Evolutionary conservation across 2,329 filamentous ascomycete genomes (phyloP).

Genomic region (Lasiodiplodia theobromae): DNA sequence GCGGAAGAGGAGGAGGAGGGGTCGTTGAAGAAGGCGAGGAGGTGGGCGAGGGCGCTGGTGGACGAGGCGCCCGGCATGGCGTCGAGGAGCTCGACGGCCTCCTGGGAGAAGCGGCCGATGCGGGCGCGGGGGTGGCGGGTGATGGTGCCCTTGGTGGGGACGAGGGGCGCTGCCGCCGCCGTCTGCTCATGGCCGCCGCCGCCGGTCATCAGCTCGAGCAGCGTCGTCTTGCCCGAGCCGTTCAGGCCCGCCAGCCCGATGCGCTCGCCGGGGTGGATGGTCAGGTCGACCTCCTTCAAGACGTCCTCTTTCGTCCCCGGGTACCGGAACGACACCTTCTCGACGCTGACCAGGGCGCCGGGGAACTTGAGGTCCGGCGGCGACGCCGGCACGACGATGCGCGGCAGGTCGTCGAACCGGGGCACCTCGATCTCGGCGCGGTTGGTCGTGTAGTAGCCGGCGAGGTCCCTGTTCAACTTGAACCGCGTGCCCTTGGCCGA

Average conservation of each 20-base stretch:
- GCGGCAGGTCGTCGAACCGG: constrained; percentile 61
- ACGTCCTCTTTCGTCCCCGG: constrained; percentile 48
- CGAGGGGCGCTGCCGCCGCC: constrained; percentile 36
- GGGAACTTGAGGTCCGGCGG: constrained; percentile 77
- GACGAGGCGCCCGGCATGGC: constrained; percentile 57
- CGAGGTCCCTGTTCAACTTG: constrained; percentile 78
- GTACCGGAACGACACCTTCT: constrained; percentile 73
- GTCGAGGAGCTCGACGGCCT: constrained; percentile 75
- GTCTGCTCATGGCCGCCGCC: constrained; percentile 31
- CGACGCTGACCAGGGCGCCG: constrained; percentile 74
- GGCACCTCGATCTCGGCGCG: constrained; percentile 72
- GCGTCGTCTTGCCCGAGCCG: constrained; percentile 81
- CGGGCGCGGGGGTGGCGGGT: constrained; percentile 72
- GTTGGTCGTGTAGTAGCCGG: constrained; percentile 61
- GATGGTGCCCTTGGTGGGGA: constrained; percentile 67
- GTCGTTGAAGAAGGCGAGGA: constrained; percentile 44
- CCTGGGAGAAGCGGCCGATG: constrained; percentile 80
- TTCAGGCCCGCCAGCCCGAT: constrained; percentile 81
- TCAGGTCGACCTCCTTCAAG: constrained; percentile 70
- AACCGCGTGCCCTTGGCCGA: constrained; percentile 75
- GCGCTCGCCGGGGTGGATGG: constrained; percentile 75
- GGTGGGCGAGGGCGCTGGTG: constrained; percentile 68
- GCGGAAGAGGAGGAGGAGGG: constrained; percentile 50
- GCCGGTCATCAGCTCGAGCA: constrained; percentile 69
- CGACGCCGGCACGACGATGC: constrained; percentile 65